A percentile compares a stretch with the other conserved stretches of the same genome.
Conservation (phyloP, 2,329 filamentous ascomycete species). For the Colletotrichum brevisporum region DNA sequence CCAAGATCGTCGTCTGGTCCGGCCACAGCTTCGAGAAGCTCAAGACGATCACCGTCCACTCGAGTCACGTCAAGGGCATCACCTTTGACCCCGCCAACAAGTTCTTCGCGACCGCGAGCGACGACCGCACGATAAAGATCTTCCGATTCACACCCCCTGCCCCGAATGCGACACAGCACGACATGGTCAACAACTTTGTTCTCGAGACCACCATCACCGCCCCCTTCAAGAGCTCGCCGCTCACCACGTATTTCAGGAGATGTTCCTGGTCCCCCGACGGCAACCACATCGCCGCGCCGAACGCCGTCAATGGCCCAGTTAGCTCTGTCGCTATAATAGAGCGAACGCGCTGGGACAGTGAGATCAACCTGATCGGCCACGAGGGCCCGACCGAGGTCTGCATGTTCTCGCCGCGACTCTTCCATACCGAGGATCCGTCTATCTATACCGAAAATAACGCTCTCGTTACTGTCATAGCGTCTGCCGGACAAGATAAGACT, state of each 20-base stretch:
- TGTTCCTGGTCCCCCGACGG: conserved; percentile 99
- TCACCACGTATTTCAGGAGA: conserved; percentile 96
- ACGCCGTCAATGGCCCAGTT: conserved; percentile 96
- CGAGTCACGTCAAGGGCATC: conserved; percentile 98
- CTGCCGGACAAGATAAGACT: conserved; percentile 96
- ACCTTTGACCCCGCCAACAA: conserved; percentile 99
- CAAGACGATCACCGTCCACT: conserved; percentile 92
- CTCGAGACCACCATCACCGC: conserved; percentile 91
- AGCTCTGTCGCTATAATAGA: conserved; percentile 97
- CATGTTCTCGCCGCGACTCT: conserved; percentile 94
- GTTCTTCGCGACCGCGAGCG: conserved; percentile 98
- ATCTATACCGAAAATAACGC: conserved; percentile 63
- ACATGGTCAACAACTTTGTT: conserved; percentile 97
- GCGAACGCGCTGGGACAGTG: conserved; percentile 91
- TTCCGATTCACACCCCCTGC: conserved; percentile 93
- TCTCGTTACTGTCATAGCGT: conserved; percentile 93
- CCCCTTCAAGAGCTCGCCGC: conserved; percentile 90
- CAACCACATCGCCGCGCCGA: conserved; percentile 95
- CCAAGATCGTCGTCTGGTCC: conserved; percentile 98
- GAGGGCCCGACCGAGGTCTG: conserved; percentile 98
- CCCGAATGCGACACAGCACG: conserved; percentile 92
- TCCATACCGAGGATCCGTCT: conserved; percentile 78
- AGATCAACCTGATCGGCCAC: conserved; percentile 97
- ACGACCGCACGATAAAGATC: conserved; percentile 96
- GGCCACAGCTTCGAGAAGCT: conserved; percentile 98